Evolutionary conservation across 208 protist species (phyloP), one percentile per base, ranked within the genome.

Genomic region (Tritrichomonas foetus): DNA sequence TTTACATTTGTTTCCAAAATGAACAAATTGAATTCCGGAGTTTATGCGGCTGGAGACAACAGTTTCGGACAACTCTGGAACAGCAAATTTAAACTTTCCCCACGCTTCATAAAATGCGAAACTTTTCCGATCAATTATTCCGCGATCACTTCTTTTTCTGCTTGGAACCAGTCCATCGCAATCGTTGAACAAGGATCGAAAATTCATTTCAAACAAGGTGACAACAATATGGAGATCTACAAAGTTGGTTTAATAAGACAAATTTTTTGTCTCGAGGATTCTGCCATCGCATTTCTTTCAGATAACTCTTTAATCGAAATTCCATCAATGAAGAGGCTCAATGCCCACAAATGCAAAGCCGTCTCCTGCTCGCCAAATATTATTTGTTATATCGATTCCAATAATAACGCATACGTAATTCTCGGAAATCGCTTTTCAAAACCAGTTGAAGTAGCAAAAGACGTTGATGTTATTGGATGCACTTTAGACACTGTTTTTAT

Each of bases 121-220:
- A 57, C 44, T 33, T 89, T 89, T 61, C 78, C 78, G 57, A 57
- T 55, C 3, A n/a, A 89, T 44, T 57, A 41, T 33, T 57, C 78
- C 5, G 22, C 14, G 2, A 89, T 89, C 33, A 39, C 78, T 30
- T 36, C 53, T 3, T 16, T 89, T 55, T 89, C 78, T 33, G 47
- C 47, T n/a, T 89, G 41, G 41, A 89, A 89, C 57, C 47, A 89
- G 57, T 57, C 78, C 13, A 53, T 89, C 39, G 78, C 78, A 33
- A 33, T 89, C 27, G 16, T 89, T 57, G 33, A 39, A 14, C 27
- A 89, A 57, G 47, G 57, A 8, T 89, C 47, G 2, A 89, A 89
- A 50, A 27, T 89, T 57, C 14, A 47, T 55, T 89, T 89, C 57
- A 89, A 47, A 39, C 25, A 20, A 61, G 78, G 57, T 20, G 44